phyloP scores from a whole-genome alignment of 2,329 filamentous ascomycete genomes.

The Pestalotiopsis sp. region DNA sequence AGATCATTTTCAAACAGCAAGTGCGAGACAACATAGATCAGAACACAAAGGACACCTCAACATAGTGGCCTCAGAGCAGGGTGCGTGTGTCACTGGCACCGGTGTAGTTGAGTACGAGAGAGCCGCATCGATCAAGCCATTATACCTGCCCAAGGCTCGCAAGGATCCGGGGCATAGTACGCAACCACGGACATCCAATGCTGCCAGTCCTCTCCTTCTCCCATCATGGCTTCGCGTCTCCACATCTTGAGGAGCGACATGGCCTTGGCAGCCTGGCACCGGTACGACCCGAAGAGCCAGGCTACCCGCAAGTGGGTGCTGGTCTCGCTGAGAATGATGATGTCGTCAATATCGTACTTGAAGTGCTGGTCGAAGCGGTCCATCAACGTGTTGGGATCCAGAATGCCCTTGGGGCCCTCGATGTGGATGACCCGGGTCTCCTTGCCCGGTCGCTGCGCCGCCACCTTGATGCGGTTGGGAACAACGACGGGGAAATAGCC shows the following conservation, averaged over 20 bases:
- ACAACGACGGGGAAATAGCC: slow-evolving; percentile 39
- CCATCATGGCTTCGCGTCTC: neutral
- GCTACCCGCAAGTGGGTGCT: slow-evolving; percentile 39
- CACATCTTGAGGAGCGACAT: neutral
- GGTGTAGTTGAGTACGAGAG: no score
- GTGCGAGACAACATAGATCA: no score
- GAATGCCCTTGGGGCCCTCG: slow-evolving; percentile 44
- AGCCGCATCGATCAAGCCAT: no score
- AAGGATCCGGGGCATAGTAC: no score
- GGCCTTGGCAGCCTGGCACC: slow-evolving; percentile 50
- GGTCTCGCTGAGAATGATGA: slow-evolving; percentile 34
- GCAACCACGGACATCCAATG: no score
- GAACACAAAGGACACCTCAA: no score
- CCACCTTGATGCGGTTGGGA: slow-evolving; percentile 52
- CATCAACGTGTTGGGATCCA: slow-evolving; percentile 42
- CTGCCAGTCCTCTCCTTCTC: neutral
- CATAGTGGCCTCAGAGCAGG: no score
- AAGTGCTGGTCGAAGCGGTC: slow-evolving; percentile 43
- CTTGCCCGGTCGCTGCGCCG: slow-evolving; percentile 25
- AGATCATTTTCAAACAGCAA: no score
- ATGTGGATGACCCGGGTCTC: slow-evolving; percentile 54
- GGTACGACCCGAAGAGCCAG: slow-evolving; percentile 57
- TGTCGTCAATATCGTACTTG: slow-evolving; percentile 49
- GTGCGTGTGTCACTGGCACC: no score
- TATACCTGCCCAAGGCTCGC: neutral